Base-by-base conservation (phyloP, 2,329 filamentous ascomycete species). In the Helicocarpus griseus region DNA sequence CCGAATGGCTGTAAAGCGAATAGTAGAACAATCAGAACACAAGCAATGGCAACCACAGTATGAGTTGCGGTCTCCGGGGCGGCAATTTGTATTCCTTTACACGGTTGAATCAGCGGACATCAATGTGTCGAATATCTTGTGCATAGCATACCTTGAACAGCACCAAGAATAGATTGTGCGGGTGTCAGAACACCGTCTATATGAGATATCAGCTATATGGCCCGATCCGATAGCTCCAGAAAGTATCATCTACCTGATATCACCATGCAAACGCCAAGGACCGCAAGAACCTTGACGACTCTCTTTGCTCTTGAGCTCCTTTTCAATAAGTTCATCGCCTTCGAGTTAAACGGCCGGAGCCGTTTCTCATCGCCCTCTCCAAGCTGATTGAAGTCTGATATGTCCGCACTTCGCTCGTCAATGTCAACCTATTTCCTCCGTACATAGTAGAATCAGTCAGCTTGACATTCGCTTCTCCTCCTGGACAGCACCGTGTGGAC, bases 1-100 rank as follows among this genome's bases (percentile, higher is more conserved):
- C 78, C 77, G n/a, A 80, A 65, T 2, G 78, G 78, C 57, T 81
- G 78, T 14, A 80, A 63, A 5, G 73, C 46, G 56, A 80, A 81
- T 0, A 81, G 64, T 0, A 78, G 45, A 6, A 80, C 66, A 4
- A 81, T 67, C 31, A 57, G 36, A 26, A 52, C 49, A 43, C 54
- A 55, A 3, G 55, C 43, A 33, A 57, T 51, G 17, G 47, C 52
- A 7, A 57, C 54, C 4, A 57, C 50, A 13, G 48, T 50, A 49
- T 53, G 49, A 8, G 53, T 53, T 19, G 52, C 49, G 17, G 50
- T 46, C 24, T 47, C 48, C 5, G 55, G 55, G 14, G 53, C 48
- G 17, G 54, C 55, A 13, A 57, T 51, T 45, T 57, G 49, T 33
- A 57, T 56, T 31, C 55, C 55, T 57, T 33, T 4, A 21, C n/a